A percentile compares a stretch with the other conserved stretches of the same genome.
phyloP scores from a whole-genome alignment of 768 basidiomycete genomes.

The Udeniomyces megalosporus region DNA sequence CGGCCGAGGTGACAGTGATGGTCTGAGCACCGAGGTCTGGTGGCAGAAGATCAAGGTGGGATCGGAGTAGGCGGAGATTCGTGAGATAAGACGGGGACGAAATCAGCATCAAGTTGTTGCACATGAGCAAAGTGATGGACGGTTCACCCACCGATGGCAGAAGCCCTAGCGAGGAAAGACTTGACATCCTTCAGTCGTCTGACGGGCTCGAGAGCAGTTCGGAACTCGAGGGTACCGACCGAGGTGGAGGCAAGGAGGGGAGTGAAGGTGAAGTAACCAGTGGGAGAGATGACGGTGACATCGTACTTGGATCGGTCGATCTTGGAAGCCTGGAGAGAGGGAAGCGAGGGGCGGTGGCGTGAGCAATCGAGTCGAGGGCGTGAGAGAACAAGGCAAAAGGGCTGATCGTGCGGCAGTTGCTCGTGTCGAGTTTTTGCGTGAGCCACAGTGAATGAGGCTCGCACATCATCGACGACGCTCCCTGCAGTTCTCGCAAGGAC shows the following conservation, averaged over 20 bases:
- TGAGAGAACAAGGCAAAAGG: no score
- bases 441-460: no score
- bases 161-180: constrained; percentile 1
- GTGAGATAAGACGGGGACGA: constrained; percentile 23
- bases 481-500: no score
- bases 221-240: constrained; percentile 69
- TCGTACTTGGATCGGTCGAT: neutral
- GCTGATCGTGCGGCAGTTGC: no score
- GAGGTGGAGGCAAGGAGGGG: constrained; percentile 33
- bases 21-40: constrained; percentile 10
- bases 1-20: constrained; percentile 11
- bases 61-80: constrained; percentile 21
- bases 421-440: no score
- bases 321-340: neutral
- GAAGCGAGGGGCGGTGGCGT: neutral
- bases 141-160: constrained; percentile 35
- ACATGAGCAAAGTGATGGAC: neutral
- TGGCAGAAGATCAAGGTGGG: neutral
- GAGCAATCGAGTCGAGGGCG: no score
- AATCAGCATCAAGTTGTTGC: neutral
- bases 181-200: constrained; percentile 26
- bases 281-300: constrained; percentile 17
- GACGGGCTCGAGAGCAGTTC: constrained; percentile 66
- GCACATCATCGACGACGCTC: no score
- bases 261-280: constrained; percentile 20